Base-by-base conservation (phyloP, 2,329 filamentous ascomycete genomes). In the Sphaceloma murrayae region DNA sequence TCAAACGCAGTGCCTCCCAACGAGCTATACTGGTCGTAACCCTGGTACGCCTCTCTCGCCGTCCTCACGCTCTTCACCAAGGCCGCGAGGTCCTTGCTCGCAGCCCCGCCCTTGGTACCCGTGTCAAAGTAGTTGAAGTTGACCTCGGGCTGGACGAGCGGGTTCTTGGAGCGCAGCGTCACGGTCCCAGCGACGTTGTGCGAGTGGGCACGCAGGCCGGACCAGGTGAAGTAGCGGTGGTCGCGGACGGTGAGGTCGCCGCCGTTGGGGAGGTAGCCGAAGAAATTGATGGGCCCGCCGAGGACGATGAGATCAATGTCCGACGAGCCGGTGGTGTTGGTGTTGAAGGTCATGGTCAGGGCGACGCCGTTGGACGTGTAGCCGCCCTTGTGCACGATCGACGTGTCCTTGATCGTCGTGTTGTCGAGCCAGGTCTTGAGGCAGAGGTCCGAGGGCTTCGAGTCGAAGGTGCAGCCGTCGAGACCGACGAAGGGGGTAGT, bases 161-260 rank as follows among this genome's bases (percentile, higher is more conserved):
- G 80, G 54, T 85, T 72, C 0, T 71, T 62, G 0, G 74, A 78
- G 11, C 65, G 66, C 3, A 86, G 70, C 2, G 60, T 70, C 3
- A 86, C 79, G 1, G 68, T 72, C 5, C 82, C 82, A 3, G 58
- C 67, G 58, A 59, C 60, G 56, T 84, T 82, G 42, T 74, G 72
- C 0, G 78, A 71, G 53, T 80, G 78, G 0, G 73, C 70, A 59
- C 80, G 79, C 42, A 85, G 66, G 3, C 72, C 68, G 6, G 61
- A 60, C 69, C 69, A 72, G 9, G 64, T 62, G 62, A 64, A 71
- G 48, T 67, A 63, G 26, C 64, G 64, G 2, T 62, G 62, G 34
- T 62, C 67, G 1, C 59, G 56, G 2, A 67, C 61, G 2, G 66
- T 62, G 49, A 69, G 65, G 14, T 62, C 54, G 1, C 68, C 64